phyloP scores from a whole-genome alignment of 495 filamentous ascomycete genomes.

The Neohortaea acidophila region DNA sequence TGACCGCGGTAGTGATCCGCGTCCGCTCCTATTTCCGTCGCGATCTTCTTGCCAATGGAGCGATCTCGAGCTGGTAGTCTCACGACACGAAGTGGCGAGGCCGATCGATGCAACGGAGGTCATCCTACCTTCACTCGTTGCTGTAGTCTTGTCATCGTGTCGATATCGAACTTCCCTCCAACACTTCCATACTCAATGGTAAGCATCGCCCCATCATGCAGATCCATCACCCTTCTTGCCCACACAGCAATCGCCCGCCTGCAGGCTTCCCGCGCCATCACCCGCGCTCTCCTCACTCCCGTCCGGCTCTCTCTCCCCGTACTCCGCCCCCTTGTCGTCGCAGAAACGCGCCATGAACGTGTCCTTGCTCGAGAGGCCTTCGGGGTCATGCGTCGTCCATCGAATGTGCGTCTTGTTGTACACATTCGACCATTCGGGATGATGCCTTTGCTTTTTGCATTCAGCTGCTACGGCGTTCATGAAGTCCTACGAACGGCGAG shows the following conservation, averaged over 20 bases:
- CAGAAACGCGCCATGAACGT: slow-evolving; percentile 18
- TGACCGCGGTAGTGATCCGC: no score
- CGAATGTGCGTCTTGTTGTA: slow-evolving; percentile 17
- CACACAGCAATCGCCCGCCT: slow-evolving; percentile 1
- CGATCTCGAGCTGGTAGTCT: no score
- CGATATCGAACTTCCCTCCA: no score
- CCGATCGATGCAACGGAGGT: no score
- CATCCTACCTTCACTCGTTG: no score
- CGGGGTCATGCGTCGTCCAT: slow-evolving; percentile 21
- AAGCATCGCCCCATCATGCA: no score
- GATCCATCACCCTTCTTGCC: no score
- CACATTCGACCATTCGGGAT: slow-evolving; percentile 22
- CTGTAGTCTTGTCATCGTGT: no score
- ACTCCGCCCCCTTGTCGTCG: slow-evolving; percentile 8
- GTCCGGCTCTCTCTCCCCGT: slow-evolving; percentile 1
- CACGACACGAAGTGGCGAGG: no score
- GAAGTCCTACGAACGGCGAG: slow-evolving; percentile 14
- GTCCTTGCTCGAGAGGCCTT: slow-evolving; percentile 15
- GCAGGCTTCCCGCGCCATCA: background rate
- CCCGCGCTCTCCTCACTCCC: background rate
- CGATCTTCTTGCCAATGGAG: no score
- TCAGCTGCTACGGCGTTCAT: slow-evolving; percentile 19
- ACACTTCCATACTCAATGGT: no score
- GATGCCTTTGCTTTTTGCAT: slow-evolving; percentile 16
- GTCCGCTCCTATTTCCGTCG: no score